Evolutionary conservation across 2,329 filamentous ascomycete species (phyloP).

Genomic region (Microsporum ferrugineum): DNA sequence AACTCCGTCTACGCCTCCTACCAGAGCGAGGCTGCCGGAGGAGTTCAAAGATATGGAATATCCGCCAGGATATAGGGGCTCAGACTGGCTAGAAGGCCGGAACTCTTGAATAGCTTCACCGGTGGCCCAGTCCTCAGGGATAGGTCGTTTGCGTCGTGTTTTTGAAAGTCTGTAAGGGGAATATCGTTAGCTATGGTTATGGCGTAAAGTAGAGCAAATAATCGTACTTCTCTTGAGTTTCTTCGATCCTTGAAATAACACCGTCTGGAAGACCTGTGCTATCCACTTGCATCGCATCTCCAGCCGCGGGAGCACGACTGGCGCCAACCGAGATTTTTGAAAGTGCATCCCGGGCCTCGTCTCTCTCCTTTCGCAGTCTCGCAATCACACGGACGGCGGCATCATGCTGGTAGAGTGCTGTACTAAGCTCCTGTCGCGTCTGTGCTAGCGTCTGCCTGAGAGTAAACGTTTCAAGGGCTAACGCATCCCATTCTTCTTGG

Average conservation of each 20-base stretch:
- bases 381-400: conserved; percentile 93
- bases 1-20: conserved; percentile 63
- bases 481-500: conserved; percentile 95
- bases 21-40: conserved; percentile 54
- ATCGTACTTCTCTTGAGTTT: conserved; percentile 61
- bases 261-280: conserved; percentile 61
- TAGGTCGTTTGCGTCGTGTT: conserved; percentile 75
- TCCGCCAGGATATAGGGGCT: conserved; percentile 49
- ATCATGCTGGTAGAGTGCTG: conserved; percentile 91
- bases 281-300: conserved; percentile 90
- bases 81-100: conserved; percentile 42
- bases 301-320: conserved; percentile 41
- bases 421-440: conserved; percentile 85
- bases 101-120: conserved; percentile 56
- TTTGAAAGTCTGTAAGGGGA: conserved; percentile 58
- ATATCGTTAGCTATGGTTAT: conserved; percentile 17
- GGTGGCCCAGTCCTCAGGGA: conserved; percentile 77
- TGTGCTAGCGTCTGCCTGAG: conserved; percentile 79
- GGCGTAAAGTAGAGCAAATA: background rate
- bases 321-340: conserved; percentile 69
- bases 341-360: conserved; percentile 81
- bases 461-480: conserved; percentile 84
- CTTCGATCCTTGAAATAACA: conserved; percentile 62
- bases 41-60: conserved; percentile 48
- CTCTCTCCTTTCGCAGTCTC: conserved; percentile 75